Evolutionary conservation across 2,329 filamentous ascomycete genomes (phyloP).

Genomic region (Fusarium scirpi): DNA sequence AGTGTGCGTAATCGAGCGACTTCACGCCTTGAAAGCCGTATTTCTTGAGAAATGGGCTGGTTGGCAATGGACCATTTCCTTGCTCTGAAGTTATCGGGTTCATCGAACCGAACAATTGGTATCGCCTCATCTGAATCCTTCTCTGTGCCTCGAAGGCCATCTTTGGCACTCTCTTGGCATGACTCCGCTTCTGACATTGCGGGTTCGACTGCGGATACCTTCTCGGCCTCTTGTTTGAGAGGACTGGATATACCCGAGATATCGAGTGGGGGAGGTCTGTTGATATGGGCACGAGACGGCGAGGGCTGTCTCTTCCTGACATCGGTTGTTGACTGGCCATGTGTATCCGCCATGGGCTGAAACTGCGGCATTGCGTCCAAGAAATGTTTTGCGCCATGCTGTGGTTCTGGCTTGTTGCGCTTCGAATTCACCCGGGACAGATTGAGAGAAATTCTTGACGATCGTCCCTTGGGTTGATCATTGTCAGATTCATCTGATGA

Average conservation of each 20-base stretch:
- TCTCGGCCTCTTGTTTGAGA: slow-evolving; percentile 47
- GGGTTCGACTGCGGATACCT: slow-evolving; percentile 43
- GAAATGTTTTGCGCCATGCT: slow-evolving; percentile 58
- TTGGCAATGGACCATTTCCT: slow-evolving; percentile 67
- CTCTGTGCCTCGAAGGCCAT: slow-evolving; percentile 51
- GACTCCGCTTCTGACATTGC: slow-evolving; percentile 58
- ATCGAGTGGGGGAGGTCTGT: slow-evolving; percentile 64
- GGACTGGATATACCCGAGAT: slow-evolving; percentile 57
- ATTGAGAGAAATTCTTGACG: slow-evolving; percentile 51
- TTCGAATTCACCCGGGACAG: slow-evolving; percentile 52
- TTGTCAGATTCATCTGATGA: slow-evolving; percentile 64
- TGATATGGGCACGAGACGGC: slow-evolving; percentile 59
- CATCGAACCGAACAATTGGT: slow-evolving; percentile 45
- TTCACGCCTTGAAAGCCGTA: slow-evolving; percentile 72
- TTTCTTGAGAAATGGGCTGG: slow-evolving; percentile 53
- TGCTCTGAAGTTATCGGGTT: slow-evolving; percentile 44
- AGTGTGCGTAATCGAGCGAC: slow-evolving; percentile 82
- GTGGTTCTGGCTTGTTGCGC: slow-evolving; percentile 49
- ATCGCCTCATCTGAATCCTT: slow-evolving; percentile 53
- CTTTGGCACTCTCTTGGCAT: slow-evolving; percentile 45
- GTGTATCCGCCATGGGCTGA: slow-evolving; percentile 51
- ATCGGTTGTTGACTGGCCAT: slow-evolving; percentile 32
- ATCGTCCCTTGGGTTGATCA: slow-evolving; percentile 57
- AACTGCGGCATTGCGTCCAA: slow-evolving; percentile 66
- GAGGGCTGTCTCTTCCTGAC: slow-evolving; percentile 47